Base-by-base conservation (phyloP, 1,284 basidiomycete species). In the Tilletia caries region DNA sequence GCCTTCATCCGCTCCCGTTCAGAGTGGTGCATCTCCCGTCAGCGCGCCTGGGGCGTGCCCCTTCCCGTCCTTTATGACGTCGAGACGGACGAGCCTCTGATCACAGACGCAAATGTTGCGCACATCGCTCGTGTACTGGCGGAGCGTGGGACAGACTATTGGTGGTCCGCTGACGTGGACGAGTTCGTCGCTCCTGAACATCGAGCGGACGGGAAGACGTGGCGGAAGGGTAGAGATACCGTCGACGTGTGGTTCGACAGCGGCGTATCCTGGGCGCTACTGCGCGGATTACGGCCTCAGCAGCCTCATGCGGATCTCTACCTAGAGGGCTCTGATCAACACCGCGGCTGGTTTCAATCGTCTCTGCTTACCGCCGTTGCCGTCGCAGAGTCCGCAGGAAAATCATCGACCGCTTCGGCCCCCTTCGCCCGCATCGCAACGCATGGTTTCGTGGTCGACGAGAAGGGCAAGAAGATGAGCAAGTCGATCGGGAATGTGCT, bases 241-340 rank as follows among this genome's bases (percentile, higher is more conserved):
- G 92, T 98, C 88, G 96, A 99, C 82, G 96, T 99, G 2, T 99
- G 96, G 96, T 98, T 98, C 78, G 96, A 99, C 85, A 95, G 92
- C 78, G 96, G 96, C 1, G 90, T 91, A 0, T 93, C 94, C 1
- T 99, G 96, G 96, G 89, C 92, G 0, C 88, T 93, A 84, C 86
- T 97, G 43, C 58, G 41, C 79, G 79, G 34, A 86, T 86, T 15
- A 80, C 77, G 64, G 78, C 73, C 65, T 54, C 1, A 37, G 43
- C 54, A 62, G 29, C 78, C 84, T 71, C 84, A 89, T 41, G 92
- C 95, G 0, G 93, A 98, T 80, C 87, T 98, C 13, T 95, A 93
- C 79, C 85, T 99, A 15, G 96, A 99, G 82, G 96, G 96, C 12
- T 92, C 92, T 0, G 96, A 99, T 83, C 96, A 98, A 83, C 95